A percentile compares a stretch with the other conserved stretches of the same genome.
Conservation (phyloP, 352 stramenopile genomes). For the Phytopythium sindhum region DNA sequence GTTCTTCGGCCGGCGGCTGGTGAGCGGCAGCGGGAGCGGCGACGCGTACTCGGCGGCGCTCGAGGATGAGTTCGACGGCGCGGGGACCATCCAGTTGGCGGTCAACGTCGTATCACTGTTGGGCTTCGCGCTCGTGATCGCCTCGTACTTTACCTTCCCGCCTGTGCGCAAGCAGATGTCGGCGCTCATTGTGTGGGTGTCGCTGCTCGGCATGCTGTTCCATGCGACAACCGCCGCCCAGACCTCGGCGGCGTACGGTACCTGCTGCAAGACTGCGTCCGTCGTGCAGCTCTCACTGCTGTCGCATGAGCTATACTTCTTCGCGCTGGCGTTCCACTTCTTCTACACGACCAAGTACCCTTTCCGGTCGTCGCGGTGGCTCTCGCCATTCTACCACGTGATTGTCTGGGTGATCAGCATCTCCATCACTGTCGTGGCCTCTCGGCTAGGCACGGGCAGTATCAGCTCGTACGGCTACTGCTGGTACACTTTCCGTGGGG, state of each 20-base stretch:
- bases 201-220: conserved; percentile 77
- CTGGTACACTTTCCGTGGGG: conserved; percentile 56
- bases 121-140: conserved; percentile 74
- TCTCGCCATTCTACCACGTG: conserved; percentile 67
- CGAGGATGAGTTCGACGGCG: conserved; percentile 55
- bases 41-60: conserved; percentile 18
- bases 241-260: conserved; percentile 37
- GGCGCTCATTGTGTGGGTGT: conserved; percentile 76
- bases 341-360: conserved; percentile 88
- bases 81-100: conserved; percentile 46
- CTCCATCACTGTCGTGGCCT: conserved; percentile 49
- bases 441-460: conserved; percentile 32
- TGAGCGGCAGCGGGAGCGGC: conserved; percentile 10
- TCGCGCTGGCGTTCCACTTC: conserved; percentile 80
- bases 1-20: conserved; percentile 27
- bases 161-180: conserved; percentile 80
- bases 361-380: conserved; percentile 71
- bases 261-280: conserved; percentile 60
- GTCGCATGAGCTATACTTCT: conserved; percentile 83
- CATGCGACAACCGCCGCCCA: conserved; percentile 67
- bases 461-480: conserved; percentile 81
- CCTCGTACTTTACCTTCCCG: conserved; percentile 78
- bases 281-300: conserved; percentile 70
- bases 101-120: conserved; percentile 67
- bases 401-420: conserved; percentile 58